Percentiles rank a stretch among this genome's conserved stretches.
Conservation (phyloP, 1,284 basidiomycete genomes). For the Sparassis latifolia region DNA sequence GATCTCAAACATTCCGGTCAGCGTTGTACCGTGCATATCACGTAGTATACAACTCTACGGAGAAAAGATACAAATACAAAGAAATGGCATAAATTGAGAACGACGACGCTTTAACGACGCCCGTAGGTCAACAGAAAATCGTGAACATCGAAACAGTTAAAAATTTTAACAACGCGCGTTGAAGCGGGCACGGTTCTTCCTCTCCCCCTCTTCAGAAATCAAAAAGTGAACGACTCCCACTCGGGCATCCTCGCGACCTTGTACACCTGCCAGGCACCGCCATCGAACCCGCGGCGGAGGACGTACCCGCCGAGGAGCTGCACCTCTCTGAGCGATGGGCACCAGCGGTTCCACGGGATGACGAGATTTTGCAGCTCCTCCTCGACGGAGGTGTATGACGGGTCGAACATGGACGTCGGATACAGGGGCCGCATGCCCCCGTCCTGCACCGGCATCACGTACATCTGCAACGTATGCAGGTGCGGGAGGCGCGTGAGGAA, state of each 20-base stretch:
- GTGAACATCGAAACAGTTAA: no score
- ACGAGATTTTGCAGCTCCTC: slow-evolving; percentile 24
- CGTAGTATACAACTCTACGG: no score
- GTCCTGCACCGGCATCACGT: slow-evolving; percentile 7
- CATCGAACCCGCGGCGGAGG: slow-evolving; percentile 14
- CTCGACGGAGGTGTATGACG: slow-evolving; percentile 16
- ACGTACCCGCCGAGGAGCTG: slow-evolving; percentile 18
- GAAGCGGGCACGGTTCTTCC: no score
- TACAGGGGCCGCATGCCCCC: slow-evolving; percentile 8
- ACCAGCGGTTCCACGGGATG: slow-evolving; percentile 24
- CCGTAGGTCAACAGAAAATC: no score
- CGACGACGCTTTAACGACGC: no score
- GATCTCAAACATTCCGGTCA: no score
- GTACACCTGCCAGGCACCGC: slow-evolving; percentile 14
- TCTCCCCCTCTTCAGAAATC: background rate
- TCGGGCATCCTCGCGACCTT: slow-evolving; percentile 5
- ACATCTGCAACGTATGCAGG: slow-evolving; percentile 21
- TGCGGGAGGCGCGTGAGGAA: slow-evolving; percentile 17
- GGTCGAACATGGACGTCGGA: slow-evolving; percentile 17
- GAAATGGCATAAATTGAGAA: no score
- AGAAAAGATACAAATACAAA: no score
- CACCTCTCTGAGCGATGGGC: slow-evolving; percentile 19
- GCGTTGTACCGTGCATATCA: no score
- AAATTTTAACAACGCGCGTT: no score
- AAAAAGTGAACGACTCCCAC: slow-evolving; percentile 9